Conservation (phyloP, 768 basidiomycete species). For the Candolleomyces efflorescens region DNA sequence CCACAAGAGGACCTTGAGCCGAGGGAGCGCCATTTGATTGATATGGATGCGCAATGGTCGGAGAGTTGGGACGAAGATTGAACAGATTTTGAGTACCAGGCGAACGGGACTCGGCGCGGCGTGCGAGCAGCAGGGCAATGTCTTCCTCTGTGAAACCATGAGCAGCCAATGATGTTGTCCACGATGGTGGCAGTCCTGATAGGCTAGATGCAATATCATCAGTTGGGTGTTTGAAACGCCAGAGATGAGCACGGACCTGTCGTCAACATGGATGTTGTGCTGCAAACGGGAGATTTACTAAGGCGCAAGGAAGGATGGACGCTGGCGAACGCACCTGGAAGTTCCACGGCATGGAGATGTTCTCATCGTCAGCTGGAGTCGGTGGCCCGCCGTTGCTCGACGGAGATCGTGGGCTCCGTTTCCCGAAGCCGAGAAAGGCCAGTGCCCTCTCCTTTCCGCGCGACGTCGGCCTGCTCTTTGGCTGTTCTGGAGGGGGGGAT, state of each 20-base stretch:
- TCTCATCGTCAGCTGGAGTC: slow-evolving; percentile 36
- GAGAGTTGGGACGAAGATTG: slow-evolving; percentile 33
- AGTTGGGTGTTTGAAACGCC: slow-evolving; percentile 3
- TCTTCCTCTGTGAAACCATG: slow-evolving; percentile 69
- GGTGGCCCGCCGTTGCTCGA: slow-evolving; percentile 10
- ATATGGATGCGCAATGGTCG: slow-evolving; percentile 16
- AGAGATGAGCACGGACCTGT: slow-evolving; percentile 42
- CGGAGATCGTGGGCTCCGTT: slow-evolving; percentile 27
- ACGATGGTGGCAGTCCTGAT: slow-evolving; percentile 68
- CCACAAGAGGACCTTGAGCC: slow-evolving; percentile 15
- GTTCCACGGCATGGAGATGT: slow-evolving; percentile 69
- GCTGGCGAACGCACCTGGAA: slow-evolving; percentile 51
- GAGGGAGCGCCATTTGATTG: slow-evolving; percentile 7
- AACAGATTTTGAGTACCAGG: slow-evolving; percentile 31
- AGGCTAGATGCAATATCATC: slow-evolving; percentile 32
- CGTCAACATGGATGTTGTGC: slow-evolving; percentile 81
- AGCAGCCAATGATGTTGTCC: slow-evolving; percentile 56
- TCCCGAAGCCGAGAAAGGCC: slow-evolving; percentile 41
- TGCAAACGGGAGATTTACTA: slow-evolving; percentile 20
- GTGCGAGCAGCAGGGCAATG: slow-evolving; percentile 53
- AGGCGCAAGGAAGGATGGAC: neutral
- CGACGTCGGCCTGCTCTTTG: slow-evolving; percentile 6
- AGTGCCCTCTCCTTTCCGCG: slow-evolving; percentile 32
- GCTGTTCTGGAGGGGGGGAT: slow-evolving; percentile 14
- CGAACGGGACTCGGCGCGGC: slow-evolving; percentile 31